A percentile compares a stretch with the other conserved stretches of the same genome.
Conservation (phyloP, 441 rosid species). For the Pelargonium cotyledonis region DNA sequence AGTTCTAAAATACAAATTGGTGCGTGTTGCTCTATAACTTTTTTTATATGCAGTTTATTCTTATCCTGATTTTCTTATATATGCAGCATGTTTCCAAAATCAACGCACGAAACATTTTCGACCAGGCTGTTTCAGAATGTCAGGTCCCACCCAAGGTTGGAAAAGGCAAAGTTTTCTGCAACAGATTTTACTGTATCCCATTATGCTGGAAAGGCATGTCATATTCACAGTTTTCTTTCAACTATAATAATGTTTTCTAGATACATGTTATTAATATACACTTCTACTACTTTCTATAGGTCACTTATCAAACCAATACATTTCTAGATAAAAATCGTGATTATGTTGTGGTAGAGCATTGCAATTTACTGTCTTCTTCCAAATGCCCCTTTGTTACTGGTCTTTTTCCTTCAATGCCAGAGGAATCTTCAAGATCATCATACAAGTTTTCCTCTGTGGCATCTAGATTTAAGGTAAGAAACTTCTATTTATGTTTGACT, state of each 20-base stretch:
- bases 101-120: constrained; percentile 97
- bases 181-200: constrained; percentile 94
- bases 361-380: constrained; percentile 83
- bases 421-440: constrained; percentile 76
- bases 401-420: constrained; percentile 67
- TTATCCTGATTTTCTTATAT: constrained; percentile 13
- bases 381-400: constrained; percentile 78
- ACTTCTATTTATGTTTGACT: constrained; percentile 1
- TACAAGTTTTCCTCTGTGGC: constrained; percentile 91
- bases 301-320: constrained; percentile 91
- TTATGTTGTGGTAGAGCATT: constrained; percentile 98
- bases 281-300: constrained; percentile 41
- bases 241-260: background rate
- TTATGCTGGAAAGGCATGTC: constrained; percentile 95
- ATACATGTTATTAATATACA: background rate
- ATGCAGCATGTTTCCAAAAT: constrained; percentile 95
- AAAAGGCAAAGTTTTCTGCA: constrained; percentile 86
- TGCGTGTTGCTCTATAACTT: constrained; percentile 9
- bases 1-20: constrained; percentile 26
- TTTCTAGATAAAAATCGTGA: constrained; percentile 99
- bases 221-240: background rate
- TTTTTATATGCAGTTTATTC: constrained; percentile 13
- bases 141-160: constrained; percentile 79
- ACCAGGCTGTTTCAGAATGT: constrained; percentile 93
- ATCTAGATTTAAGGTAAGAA: constrained; percentile 78